These are phyloP conservation scores for Arabidopsis thaliana DNA, from an alignment of 345 rosid genomes.

Conservation along the genomic window DNA sequence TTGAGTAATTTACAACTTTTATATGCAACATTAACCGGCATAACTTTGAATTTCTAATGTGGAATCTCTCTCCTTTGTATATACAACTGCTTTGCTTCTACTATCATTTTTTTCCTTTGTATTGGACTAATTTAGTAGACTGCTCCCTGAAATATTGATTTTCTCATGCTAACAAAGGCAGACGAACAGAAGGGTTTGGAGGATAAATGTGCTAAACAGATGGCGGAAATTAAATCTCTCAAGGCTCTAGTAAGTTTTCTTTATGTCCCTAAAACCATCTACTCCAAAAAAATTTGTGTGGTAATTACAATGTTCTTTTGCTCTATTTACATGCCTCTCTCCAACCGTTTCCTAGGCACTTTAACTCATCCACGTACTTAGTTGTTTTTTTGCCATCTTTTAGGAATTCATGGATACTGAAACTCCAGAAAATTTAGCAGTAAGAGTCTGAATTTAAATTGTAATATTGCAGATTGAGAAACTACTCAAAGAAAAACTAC, in stretches of 20 bases:
- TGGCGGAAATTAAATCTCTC: slow-evolving; percentile 71
- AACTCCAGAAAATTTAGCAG: slow-evolving; percentile 21
- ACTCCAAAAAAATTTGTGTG: background rate
- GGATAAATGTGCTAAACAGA: slow-evolving; percentile 68
- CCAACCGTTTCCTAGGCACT: background rate
- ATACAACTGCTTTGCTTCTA: background rate
- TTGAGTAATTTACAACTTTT: slow-evolving; percentile 12
- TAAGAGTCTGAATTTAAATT: slow-evolving; percentile 27
- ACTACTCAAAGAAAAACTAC: slow-evolving; percentile 71
- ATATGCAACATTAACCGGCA: slow-evolving; percentile 5
- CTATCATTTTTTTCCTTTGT: background rate
- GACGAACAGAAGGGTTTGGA: slow-evolving; percentile 65
- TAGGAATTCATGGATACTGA: slow-evolving; percentile 5
- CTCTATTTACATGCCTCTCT: slow-evolving; percentile 2
- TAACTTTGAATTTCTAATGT: slow-evolving; percentile 14
- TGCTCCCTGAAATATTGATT: slow-evolving; percentile 34
- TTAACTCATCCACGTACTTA: slow-evolving; percentile 20
- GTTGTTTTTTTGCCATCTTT: slow-evolving; percentile 13
- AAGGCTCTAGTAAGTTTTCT: slow-evolving; percentile 59
- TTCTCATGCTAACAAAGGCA: slow-evolving; percentile 57
- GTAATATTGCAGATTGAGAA: slow-evolving; percentile 73
- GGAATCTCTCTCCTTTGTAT: slow-evolving; percentile 18
- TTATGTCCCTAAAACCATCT: slow-evolving; percentile 15
- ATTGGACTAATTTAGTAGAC: slow-evolving; percentile 8
- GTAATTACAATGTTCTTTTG: background rate